A percentile compares a stretch with the other conserved stretches of the same genome.
These are phyloP conservation scores for Colletotrichum sp. DNA, from an alignment of 2,329 filamentous ascomycete genomes.

Conservation along the genomic window DNA sequence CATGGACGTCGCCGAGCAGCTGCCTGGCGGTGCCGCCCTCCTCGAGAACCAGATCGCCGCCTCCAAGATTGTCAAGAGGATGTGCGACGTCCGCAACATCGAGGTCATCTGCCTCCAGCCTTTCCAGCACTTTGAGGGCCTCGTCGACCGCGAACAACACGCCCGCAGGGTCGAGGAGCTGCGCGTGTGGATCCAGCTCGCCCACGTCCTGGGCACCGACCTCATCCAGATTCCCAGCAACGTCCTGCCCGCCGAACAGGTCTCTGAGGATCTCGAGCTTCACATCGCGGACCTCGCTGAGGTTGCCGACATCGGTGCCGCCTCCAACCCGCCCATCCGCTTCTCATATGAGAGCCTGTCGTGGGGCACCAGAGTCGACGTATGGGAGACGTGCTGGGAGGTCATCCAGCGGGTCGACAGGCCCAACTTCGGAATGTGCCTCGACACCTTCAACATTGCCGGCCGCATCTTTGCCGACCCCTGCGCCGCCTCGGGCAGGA, in stretches of 20 bases:
- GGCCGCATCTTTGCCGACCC: constrained; percentile 76
- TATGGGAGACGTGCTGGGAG: constrained; percentile 76
- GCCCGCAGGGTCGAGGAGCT: constrained; percentile 65
- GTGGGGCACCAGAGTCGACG: constrained; percentile 73
- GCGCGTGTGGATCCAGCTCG: constrained; percentile 72
- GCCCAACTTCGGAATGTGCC: constrained; percentile 76
- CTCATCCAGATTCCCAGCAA: constrained; percentile 77
- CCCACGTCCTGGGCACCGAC: constrained; percentile 68
- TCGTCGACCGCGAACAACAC: constrained; percentile 66
- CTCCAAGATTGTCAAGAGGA: constrained; percentile 57
- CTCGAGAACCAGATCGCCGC: constrained; percentile 58
- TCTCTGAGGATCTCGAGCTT: constrained; percentile 52
- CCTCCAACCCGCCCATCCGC: constrained; percentile 59
- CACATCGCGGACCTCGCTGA: constrained; percentile 68
- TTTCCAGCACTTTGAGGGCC: constrained; percentile 79
- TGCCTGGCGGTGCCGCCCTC: constrained; percentile 41
- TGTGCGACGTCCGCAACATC: constrained; percentile 62
- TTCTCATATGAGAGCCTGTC: constrained; percentile 78
- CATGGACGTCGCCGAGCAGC: constrained; percentile 57
- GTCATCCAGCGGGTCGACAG: constrained; percentile 69
- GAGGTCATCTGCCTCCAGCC: constrained; percentile 74
- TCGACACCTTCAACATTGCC: constrained; percentile 82
- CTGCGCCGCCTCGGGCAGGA: constrained; percentile 47
- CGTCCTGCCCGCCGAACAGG: constrained; percentile 59
- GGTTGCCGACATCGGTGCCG: constrained; percentile 70